Percentiles rank a stretch among this genome's conserved stretches.
Evolutionary conservation across 2,329 filamentous ascomycete genomes (phyloP).

Genomic region (Claviceps sorghi): DNA sequence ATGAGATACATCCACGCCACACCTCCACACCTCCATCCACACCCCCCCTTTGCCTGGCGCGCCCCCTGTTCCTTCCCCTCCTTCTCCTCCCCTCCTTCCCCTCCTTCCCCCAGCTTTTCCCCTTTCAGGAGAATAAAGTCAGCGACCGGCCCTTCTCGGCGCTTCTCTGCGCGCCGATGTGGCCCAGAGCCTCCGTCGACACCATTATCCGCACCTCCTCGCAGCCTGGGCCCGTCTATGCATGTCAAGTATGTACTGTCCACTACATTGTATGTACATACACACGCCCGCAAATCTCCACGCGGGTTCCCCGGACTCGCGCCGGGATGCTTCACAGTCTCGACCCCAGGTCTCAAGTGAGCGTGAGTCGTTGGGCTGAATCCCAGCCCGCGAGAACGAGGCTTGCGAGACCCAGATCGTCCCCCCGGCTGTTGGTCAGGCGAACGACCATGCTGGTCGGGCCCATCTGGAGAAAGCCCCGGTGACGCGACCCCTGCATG

Average conservation of each 20-base stretch:
- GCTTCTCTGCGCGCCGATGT: slow-evolving; percentile 15
- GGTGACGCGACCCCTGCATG: slow-evolving; percentile 3
- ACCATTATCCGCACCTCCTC: slow-evolving; percentile 18
- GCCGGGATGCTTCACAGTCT: slow-evolving; percentile 3
- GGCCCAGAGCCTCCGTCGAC: slow-evolving; percentile 4
- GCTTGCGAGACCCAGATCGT: neutral
- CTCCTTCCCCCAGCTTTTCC: too few relatives aligned
- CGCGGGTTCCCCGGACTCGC: slow-evolving; percentile 18
- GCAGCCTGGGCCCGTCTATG: slow-evolving; percentile 12
- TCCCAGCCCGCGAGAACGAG: neutral
- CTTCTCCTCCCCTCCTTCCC: too few relatives aligned
- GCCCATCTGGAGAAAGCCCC: slow-evolving; percentile 1
- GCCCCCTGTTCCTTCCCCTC: neutral
- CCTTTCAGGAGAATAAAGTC: neutral
- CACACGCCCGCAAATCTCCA: slow-evolving; percentile 7
- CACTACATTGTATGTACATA: too few relatives aligned
- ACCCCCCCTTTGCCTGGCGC: too few relatives aligned
- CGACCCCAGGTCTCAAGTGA: neutral
- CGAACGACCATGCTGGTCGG: neutral
- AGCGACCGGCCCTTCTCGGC: slow-evolving; percentile 20
- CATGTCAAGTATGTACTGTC: too few relatives aligned
- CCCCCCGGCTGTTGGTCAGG: neutral
- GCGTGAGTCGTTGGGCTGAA: neutral
- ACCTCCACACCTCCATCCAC: neutral
- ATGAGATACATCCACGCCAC: too few relatives aligned